Conservation (phyloP, 129 eudicot genomes). For the Kitagawia praeruptora region DNA sequence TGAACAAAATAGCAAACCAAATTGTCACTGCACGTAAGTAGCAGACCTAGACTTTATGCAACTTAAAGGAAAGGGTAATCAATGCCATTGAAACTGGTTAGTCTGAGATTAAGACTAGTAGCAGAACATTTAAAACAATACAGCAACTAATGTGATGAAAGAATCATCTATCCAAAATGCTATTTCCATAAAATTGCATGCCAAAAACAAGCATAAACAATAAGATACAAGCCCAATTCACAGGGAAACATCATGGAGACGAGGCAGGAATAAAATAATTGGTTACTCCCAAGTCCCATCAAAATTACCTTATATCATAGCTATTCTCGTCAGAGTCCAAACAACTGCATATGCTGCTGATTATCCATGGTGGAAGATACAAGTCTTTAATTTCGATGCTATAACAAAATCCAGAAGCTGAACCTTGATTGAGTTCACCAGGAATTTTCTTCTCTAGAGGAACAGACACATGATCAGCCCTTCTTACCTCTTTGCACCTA, state of each 20-base stretch:
- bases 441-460: slow-evolving; percentile 15
- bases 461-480: slow-evolving; percentile 32
- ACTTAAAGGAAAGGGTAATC: background rate
- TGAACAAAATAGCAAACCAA: background rate
- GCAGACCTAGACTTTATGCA: background rate
- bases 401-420: slow-evolving; percentile 46
- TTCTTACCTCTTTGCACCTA: slow-evolving; percentile 74
- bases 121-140: background rate
- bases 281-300: background rate
- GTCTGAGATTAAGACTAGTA: background rate
- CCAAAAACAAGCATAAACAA: background rate
- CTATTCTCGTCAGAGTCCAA: slow-evolving; percentile 47
- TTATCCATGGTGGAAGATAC: slow-evolving; percentile 88
- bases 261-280: background rate
- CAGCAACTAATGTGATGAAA: background rate
- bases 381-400: slow-evolving; percentile 77
- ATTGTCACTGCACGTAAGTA: background rate
- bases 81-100: background rate
- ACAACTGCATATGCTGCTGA: slow-evolving; percentile 47
- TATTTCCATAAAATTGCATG: background rate
- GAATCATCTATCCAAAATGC: background rate
- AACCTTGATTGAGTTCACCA: slow-evolving; percentile 25
- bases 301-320: slow-evolving; percentile 70
- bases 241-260: background rate
- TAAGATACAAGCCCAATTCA: background rate